Evolutionary conservation across 768 basidiomycete species (phyloP).

Genomic region (Strobilomyces dryophilus): DNA sequence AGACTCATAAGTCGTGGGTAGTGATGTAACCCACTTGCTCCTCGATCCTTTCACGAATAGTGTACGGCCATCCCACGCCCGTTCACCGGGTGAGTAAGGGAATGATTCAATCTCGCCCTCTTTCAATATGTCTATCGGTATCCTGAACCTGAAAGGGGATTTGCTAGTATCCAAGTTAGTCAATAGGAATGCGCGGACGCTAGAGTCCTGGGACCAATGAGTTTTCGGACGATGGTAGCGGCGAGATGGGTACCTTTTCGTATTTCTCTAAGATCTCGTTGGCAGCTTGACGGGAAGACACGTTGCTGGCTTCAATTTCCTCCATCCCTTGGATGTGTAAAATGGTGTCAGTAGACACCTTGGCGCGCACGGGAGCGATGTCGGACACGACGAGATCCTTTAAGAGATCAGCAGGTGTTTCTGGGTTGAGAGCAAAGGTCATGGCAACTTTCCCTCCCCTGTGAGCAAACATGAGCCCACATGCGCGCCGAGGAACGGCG

Average conservation of each 20-base stretch:
- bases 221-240: neutral
- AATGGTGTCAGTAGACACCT: constrained; percentile 58
- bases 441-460: constrained; percentile 86
- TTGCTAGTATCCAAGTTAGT: constrained; percentile 61
- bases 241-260: constrained; percentile 50
- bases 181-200: constrained; percentile 76
- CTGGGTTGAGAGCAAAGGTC: constrained; percentile 52
- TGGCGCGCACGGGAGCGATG: constrained; percentile 66
- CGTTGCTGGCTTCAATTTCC: constrained; percentile 54
- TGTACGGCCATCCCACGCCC: constrained; percentile 52
- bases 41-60: constrained; percentile 77
- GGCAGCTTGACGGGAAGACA: constrained; percentile 66
- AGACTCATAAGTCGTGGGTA: neutral
- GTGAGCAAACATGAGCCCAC: constrained; percentile 1
- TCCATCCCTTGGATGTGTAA: constrained; percentile 71
- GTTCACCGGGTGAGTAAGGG: constrained; percentile 60
- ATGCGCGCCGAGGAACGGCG: neutral
- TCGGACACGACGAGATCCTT: constrained; percentile 71
- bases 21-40: constrained; percentile 51
- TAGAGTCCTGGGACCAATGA: constrained; percentile 54
- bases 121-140: constrained; percentile 67
- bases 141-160: constrained; percentile 54
- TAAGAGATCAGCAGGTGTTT: constrained; percentile 40
- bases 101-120: constrained; percentile 71
- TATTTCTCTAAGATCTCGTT: constrained; percentile 56